phyloP scores from a whole-genome alignment of 2,329 filamentous ascomycete genomes.

The Aspergillus bombycis region DNA sequence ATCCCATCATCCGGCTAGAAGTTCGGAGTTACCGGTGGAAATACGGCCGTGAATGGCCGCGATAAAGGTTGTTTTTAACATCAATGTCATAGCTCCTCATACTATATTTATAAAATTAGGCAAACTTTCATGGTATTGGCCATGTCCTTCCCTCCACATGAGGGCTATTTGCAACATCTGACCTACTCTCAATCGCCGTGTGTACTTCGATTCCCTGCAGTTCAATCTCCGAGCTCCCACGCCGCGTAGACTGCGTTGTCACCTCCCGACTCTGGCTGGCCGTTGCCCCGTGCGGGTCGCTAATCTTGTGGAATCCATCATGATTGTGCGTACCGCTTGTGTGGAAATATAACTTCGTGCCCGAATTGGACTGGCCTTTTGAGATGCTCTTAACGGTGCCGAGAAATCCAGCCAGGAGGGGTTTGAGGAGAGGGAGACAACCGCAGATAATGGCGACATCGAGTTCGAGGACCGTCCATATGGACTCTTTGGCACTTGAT shows the following conservation, averaged over 20 bases:
- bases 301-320: conserved; percentile 11
- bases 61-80: too few relatives aligned
- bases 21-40: too few relatives aligned
- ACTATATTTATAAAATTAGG: too few relatives aligned
- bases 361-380: conserved; percentile 12
- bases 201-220: conserved; percentile 11
- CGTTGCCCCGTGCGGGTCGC: not conserved
- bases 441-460: conserved; percentile 27
- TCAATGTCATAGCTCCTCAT: not conserved
- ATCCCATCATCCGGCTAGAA: too few relatives aligned
- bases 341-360: conserved; percentile 11
- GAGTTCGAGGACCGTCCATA: conserved; percentile 26
- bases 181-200: conserved; percentile 8
- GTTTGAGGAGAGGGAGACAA: conserved; percentile 23
- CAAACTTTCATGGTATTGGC: not conserved
- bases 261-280: not conserved
- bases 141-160: not conserved
- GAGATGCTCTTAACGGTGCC: conserved; percentile 15
- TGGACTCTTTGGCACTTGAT: conserved; percentile 26
- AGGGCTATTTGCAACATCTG: not conserved
- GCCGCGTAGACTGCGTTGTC: not conserved
- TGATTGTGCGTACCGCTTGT: conserved; percentile 2
- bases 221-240: conserved; percentile 10
- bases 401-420: conserved; percentile 16
- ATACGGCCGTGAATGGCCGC: too few relatives aligned